Percentiles rank a stretch among this genome's conserved stretches.
Evolutionary conservation across 2,329 filamentous ascomycete species (phyloP).

Genomic region (Pestalotiopsis sp.): DNA sequence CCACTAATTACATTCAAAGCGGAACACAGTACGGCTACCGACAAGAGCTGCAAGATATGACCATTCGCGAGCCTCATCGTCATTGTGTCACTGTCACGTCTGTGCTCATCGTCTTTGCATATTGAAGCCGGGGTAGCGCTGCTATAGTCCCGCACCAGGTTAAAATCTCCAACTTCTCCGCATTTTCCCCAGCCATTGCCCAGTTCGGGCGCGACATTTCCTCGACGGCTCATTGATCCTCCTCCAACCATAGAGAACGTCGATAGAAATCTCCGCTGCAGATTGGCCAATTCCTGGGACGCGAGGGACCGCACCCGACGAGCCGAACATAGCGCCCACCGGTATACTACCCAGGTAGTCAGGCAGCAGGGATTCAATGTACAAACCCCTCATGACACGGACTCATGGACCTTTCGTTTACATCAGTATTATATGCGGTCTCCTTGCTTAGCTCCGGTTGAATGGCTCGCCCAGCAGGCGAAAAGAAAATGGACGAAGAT

Average conservation of each 20-base stretch:
- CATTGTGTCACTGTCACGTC: not conserved
- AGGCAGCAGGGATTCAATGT: not conserved
- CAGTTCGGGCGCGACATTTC: not conserved
- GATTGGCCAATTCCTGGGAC: not conserved
- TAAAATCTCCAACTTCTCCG: conserved; percentile 9
- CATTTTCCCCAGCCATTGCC: conserved; percentile 2
- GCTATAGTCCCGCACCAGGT: not conserved
- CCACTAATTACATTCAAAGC: no score
- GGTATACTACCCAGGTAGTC: not conserved
- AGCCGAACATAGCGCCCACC: not conserved
- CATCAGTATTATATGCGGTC: not conserved
- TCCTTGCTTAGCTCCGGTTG: not conserved
- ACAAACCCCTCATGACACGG: conserved; percentile 7
- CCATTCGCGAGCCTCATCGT: not conserved
- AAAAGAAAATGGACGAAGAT: not conserved
- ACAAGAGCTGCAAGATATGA: not conserved
- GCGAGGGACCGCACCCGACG: not conserved
- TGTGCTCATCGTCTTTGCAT: not conserved
- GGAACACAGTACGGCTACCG: not conserved
- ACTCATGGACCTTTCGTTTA: not conserved
- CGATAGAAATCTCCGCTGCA: not conserved
- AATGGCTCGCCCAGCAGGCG: not conserved
- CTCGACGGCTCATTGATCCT: conserved; percentile 10
- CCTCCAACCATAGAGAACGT: conserved; percentile 7
- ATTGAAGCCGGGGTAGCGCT: not conserved